Conservation (phyloP, 768 basidiomycete genomes). For the Crepidotus variabilis region DNA sequence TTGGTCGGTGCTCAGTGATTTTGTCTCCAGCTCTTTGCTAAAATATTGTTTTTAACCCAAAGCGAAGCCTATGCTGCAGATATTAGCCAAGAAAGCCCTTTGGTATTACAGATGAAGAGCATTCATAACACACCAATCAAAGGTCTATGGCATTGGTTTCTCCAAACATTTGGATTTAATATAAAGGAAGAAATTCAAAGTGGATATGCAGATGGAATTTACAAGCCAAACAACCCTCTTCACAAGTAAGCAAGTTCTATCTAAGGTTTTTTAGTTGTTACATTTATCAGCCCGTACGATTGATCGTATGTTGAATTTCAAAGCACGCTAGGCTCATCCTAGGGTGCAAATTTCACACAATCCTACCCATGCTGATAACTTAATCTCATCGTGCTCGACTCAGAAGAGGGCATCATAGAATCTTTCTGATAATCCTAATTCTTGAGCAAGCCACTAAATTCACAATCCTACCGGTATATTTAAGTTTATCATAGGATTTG, state of each 20-base stretch:
- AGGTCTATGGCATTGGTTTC: slow-evolving; percentile 24
- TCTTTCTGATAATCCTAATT: too few relatives aligned
- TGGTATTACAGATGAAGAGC: slow-evolving; percentile 16
- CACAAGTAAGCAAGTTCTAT: slow-evolving; percentile 18
- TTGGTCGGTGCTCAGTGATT: background rate
- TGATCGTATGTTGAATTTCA: too few relatives aligned
- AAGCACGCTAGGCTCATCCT: too few relatives aligned
- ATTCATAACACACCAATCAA: slow-evolving; percentile 24
- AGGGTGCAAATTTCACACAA: background rate
- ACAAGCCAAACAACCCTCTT: slow-evolving; percentile 14
- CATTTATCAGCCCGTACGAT: too few relatives aligned
- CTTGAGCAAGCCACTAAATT: too few relatives aligned
- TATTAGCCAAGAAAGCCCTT: slow-evolving; percentile 15
- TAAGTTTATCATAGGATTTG: too few relatives aligned
- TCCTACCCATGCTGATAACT: too few relatives aligned
- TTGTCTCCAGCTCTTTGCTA: background rate
- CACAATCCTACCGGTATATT: too few relatives aligned
- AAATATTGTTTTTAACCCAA: background rate
- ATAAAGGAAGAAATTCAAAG: slow-evolving; percentile 13
- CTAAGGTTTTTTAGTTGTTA: too few relatives aligned
- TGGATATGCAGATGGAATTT: slow-evolving; percentile 8
- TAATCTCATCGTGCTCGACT: too few relatives aligned
- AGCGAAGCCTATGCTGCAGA: slow-evolving; percentile 19
- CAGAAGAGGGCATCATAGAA: too few relatives aligned
- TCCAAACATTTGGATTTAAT: slow-evolving; percentile 14